Base-by-base conservation (phyloP, 495 filamentous ascomycete species). In the Stereocaulon alpinum region DNA sequence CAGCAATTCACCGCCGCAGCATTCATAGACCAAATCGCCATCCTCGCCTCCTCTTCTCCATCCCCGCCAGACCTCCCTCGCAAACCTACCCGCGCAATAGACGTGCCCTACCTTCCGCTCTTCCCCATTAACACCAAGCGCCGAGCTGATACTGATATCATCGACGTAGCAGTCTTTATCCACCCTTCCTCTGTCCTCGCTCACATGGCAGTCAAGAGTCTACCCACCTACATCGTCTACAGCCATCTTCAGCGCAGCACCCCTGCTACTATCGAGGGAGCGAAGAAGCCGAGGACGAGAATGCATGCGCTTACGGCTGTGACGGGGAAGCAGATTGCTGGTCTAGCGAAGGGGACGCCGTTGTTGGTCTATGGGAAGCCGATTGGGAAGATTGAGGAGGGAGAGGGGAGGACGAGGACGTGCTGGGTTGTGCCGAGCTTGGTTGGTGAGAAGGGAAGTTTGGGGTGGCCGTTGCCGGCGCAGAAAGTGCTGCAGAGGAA, bases 21-120 rank as follows among this genome's bases (percentile, higher is more conserved):
- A 3, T 99, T 96, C 75, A 85, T 99, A 63, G 94, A 97, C 73
- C 86, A 96, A 59, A 79, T 99, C 52, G 94, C 94, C 54, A 92
- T 97, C 67, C 89, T 93, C 60, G 89, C 90, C 3, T 91, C 97
- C 69, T 76, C 92, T 11, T 76, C 87, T 0, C 87, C 89, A 4
- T 77, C 77, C 18, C 87, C 89, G 1, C 87, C 87, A 3, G 84
- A 86, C 56, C 76, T 82, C 59, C 69, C 76, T 5, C 78, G 88
- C 20, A 88, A 87, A 40, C 88, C 90, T 0, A 85, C 81, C 48
- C 80, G 86, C 48, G 89, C 91, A 1, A 90, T 88, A 53, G 89
- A 96, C 67, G 86, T 96, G 3, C 87, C 92, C 3, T 99, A 96
- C 70, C 64, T 95, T 3, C 90, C 94, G 0, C 83, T 99, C 18